phyloP scores from a whole-genome alignment of 1,284 basidiomycete species.

The Golubevia pallescens region DNA sequence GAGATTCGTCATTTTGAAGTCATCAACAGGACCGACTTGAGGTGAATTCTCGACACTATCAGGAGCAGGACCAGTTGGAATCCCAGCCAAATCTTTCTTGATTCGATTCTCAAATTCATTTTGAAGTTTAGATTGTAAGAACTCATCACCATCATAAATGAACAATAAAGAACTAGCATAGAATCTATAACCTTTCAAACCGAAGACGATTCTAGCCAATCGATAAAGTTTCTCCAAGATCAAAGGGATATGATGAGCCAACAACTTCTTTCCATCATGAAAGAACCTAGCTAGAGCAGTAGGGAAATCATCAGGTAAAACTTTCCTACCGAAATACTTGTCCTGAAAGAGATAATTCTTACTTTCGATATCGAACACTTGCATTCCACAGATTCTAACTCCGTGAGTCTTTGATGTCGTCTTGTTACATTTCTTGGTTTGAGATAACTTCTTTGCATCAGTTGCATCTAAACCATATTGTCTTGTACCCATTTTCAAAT shows the following conservation, averaged over 20 bases:
- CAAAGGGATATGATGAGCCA: slow-evolving; percentile 89
- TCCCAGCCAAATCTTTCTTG: slow-evolving; percentile 23
- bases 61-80: neutral
- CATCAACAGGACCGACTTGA: neutral
- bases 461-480: slow-evolving; percentile 98
- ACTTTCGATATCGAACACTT: slow-evolving; percentile 70
- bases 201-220: slow-evolving; percentile 87
- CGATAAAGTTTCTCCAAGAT: slow-evolving; percentile 90
- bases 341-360: slow-evolving; percentile 74
- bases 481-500: slow-evolving; percentile 98
- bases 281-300: slow-evolving; percentile 83
- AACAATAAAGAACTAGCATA: slow-evolving; percentile 96
- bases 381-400: slow-evolving; percentile 96
- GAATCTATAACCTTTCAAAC: slow-evolving; percentile 90
- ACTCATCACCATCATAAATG: slow-evolving; percentile 94
- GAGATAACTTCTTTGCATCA: slow-evolving; percentile 90
- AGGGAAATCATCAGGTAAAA: slow-evolving; percentile 83
- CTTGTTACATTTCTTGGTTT: slow-evolving; percentile 95
- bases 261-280: slow-evolving; percentile 79
- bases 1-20: slow-evolving; percentile 6
- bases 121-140: slow-evolving; percentile 74
- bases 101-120: slow-evolving; percentile 41
- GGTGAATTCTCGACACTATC: neutral
- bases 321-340: slow-evolving; percentile 93
- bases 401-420: slow-evolving; percentile 91